phyloP scores from a whole-genome alignment of 768 basidiomycete species.

The Leucocoprinus sp. region DNA sequence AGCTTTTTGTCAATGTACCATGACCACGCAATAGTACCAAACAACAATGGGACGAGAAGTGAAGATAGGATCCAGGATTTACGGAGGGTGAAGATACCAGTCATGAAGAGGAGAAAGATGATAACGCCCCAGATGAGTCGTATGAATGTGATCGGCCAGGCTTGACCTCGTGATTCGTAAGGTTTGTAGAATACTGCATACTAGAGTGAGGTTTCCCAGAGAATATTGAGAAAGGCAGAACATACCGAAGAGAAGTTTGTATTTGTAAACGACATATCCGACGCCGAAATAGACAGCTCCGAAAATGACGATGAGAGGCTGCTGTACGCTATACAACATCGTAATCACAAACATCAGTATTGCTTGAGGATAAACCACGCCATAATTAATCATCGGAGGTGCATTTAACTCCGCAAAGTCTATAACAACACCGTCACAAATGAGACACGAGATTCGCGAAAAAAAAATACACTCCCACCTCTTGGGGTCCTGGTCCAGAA shows the following conservation, averaged over 20 bases:
- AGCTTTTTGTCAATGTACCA: constrained; percentile 68
- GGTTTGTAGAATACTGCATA: constrained; percentile 91
- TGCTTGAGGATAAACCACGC: constrained; percentile 93
- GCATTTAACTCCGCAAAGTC: constrained; percentile 96
- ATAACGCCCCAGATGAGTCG: constrained; percentile 89
- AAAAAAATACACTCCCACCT: constrained; percentile 61
- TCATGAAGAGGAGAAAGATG: constrained; percentile 96
- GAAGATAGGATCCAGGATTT: constrained; percentile 43
- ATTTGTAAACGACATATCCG: constrained; percentile 96
- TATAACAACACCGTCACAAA: constrained; percentile 21
- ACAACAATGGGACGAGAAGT: constrained; percentile 66
- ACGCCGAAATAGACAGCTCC: constrained; percentile 96
- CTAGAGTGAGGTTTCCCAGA: background rate
- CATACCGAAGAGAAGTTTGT: constrained; percentile 91
- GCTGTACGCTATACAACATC: constrained; percentile 90
- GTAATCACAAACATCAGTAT: constrained; percentile 95
- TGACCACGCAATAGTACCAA: constrained; percentile 70
- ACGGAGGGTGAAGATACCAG: constrained; percentile 75
- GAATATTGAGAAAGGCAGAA: constrained; percentile 7
- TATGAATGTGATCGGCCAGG: constrained; percentile 93
- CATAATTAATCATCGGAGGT: constrained; percentile 97
- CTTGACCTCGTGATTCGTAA: constrained; percentile 94
- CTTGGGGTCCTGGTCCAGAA: constrained; percentile 86
- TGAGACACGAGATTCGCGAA: too few species aligned
- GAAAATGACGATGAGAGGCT: constrained; percentile 91